Evolutionary conservation across 495 filamentous ascomycete genomes (phyloP), one percentile per base, ranked within the genome.

Genomic region (Tuber umbilicatum): DNA sequence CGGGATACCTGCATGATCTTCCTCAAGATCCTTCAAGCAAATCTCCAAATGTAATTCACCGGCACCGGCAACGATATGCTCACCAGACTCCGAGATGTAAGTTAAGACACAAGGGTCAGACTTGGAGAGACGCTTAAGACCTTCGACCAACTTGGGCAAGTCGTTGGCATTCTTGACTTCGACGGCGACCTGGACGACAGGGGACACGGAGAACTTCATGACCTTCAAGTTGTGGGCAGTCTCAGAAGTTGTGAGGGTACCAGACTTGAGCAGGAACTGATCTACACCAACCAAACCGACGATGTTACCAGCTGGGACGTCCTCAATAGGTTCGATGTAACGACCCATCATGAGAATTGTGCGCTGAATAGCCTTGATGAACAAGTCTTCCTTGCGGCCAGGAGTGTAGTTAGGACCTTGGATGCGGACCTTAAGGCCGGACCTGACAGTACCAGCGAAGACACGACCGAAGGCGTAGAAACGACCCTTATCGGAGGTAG

Each of bases 391-490:
- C 90, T 97, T 99, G 89, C 93, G 94, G 82, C 95, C 95, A 75
- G 96, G 96, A 76, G 87, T 89, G 89, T 98, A 99, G 91, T 98
- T 97, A 83, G 95, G 95, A 79, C 95, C 95, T 89, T 99, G 95
- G 86, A 99, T 99, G 87, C 96, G 95, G 90, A 99, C 95, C 90
- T 98, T 98, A 81, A 99, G 87, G 86, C 96, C 96, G 76, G 95
- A 99, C 81, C 88, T 87, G 87, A 97, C 95, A 83, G 93, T 97
- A 90, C 95, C 95, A 78, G 96, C 86, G 90, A 98, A 99, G 86
- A 99, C 95, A 94, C 95, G 96, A 86, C 95, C 95, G 88, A 99
- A 99, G 85, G 95, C 95, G 88, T 97, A 99, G 93, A 99, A 99
- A 87, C 95, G 94, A 86, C 95, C 96, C 90, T 97, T 98, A 84